phyloP scores from a whole-genome alignment of 352 stramenopile species.

The Thalassiosira mediterranea region DNA sequence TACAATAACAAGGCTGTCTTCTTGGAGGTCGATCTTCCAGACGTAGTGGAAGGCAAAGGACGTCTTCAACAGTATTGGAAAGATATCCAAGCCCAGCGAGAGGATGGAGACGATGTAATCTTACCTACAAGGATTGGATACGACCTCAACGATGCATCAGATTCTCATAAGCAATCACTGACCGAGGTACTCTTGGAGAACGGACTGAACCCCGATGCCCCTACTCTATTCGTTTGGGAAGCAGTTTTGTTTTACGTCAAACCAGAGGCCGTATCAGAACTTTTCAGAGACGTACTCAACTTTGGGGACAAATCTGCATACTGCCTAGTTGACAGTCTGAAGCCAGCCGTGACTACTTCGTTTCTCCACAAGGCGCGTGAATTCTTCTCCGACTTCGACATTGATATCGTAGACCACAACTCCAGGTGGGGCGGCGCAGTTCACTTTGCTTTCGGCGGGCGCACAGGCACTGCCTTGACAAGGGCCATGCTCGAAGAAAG shows the following conservation, averaged over 20 bases:
- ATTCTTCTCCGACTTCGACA: conserved; percentile 44
- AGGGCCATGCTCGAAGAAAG: not conserved
- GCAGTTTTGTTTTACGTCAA: conserved; percentile 65
- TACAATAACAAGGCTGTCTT: conserved; percentile 46
- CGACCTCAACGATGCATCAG: conserved; percentile 43
- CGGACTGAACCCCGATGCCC: conserved; percentile 28
- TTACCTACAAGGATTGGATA: conserved; percentile 30
- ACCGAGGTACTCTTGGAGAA: conserved; percentile 24
- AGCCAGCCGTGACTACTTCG: conserved; percentile 34
- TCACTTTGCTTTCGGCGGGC: conserved; percentile 40
- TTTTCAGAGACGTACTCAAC: conserved; percentile 49
- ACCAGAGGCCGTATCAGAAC: conserved; percentile 24
- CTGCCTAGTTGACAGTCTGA: conserved; percentile 46
- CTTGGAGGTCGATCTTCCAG: conserved; percentile 60
- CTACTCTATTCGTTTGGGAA: conserved; percentile 52
- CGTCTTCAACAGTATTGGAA: conserved; percentile 40
- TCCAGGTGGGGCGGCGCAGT: conserved; percentile 57
- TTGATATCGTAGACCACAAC: conserved; percentile 45
- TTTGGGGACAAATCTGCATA: conserved; percentile 22
- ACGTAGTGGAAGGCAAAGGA: conserved; percentile 52
- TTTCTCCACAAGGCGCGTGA: conserved; percentile 35
- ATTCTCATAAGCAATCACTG: conserved; percentile 14
- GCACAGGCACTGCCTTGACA: not conserved
- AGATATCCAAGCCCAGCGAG: conserved; percentile 13
- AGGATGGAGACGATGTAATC: not conserved